Conservation (phyloP, 768 basidiomycete species). For the Mycena metata region DNA sequence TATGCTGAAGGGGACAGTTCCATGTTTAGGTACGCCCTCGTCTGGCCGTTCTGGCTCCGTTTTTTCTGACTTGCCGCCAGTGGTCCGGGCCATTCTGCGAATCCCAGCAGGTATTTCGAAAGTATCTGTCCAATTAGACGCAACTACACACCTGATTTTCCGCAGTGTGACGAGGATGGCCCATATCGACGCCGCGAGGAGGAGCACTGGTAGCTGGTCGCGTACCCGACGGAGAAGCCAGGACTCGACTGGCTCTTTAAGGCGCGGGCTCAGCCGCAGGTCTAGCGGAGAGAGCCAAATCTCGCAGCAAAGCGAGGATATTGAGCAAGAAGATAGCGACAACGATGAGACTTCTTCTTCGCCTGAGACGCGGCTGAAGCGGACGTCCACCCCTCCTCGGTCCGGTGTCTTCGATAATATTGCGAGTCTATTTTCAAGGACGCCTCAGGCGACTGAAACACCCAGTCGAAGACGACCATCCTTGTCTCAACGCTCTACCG, state of each 20-base stretch:
- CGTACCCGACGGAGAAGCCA: conserved; percentile 64
- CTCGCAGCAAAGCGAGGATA: conserved; percentile 56
- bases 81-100: conserved; percentile 76
- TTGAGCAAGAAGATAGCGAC: conserved; percentile 52
- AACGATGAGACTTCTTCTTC: conserved; percentile 39
- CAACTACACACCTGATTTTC: conserved; percentile 7
- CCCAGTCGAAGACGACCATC: conserved; percentile 64
- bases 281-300: conserved; percentile 62
- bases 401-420: conserved; percentile 73
- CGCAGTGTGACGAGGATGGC: conserved; percentile 81
- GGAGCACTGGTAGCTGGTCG: conserved; percentile 70
- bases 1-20: conserved; percentile 72
- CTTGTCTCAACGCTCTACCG: conserved; percentile 68
- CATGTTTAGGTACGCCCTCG: conserved; percentile 62
- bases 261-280: conserved; percentile 54
- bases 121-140: neutral
- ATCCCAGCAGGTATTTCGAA: conserved; percentile 67
- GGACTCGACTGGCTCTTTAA: conserved; percentile 56
- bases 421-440: conserved; percentile 74
- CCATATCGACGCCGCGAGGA: conserved; percentile 64
- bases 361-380: conserved; percentile 44
- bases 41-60: neutral
- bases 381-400: conserved; percentile 53
- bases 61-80: conserved; percentile 46
- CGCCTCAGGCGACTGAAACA: conserved; percentile 53